Percentiles rank a stretch among this genome's conserved stretches.
These are phyloP conservation scores for Elsinoe australis DNA, from an alignment of 2,329 filamentous ascomycete species.

Conservation along the genomic window DNA sequence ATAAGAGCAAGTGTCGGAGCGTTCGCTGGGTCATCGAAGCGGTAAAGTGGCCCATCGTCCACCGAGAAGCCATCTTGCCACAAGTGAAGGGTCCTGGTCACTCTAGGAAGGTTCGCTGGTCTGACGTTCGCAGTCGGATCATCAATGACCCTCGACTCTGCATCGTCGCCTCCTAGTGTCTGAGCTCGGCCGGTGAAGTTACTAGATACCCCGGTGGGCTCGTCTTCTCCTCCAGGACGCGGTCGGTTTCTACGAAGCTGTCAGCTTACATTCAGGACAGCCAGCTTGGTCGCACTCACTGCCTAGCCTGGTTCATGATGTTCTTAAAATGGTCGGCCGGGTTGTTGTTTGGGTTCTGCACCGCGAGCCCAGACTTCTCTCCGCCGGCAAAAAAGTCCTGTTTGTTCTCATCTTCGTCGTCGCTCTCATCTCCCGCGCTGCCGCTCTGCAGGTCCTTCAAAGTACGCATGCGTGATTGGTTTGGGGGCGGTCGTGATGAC, in stretches of 20 bases:
- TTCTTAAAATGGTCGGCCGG: slow-evolving; percentile 42
- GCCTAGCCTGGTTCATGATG: slow-evolving; percentile 42
- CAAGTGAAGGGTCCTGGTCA: slow-evolving; percentile 65
- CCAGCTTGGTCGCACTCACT: slow-evolving; percentile 30
- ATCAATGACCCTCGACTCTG: slow-evolving; percentile 60
- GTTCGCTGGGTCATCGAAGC: slow-evolving; percentile 72
- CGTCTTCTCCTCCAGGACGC: slow-evolving; percentile 47
- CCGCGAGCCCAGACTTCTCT: slow-evolving; percentile 70
- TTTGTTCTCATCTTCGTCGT: slow-evolving; percentile 54
- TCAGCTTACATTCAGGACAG: not conserved
- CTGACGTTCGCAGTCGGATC: slow-evolving; percentile 44
- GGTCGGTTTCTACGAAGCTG: slow-evolving; percentile 48
- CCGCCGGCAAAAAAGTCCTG: slow-evolving; percentile 73
- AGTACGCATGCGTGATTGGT: slow-evolving; percentile 35
- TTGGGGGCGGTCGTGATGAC: slow-evolving; percentile 19
- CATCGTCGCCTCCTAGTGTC: slow-evolving; percentile 70
- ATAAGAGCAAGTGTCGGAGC: slow-evolving; percentile 67
- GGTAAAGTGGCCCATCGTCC: slow-evolving; percentile 68
- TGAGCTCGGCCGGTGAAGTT: slow-evolving; percentile 63
- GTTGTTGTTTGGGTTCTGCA: slow-evolving; percentile 53
- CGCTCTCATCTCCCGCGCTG: slow-evolving; percentile 49
- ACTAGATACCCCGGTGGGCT: slow-evolving; percentile 26
- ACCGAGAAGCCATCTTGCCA: slow-evolving; percentile 83
- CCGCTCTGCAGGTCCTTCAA: slow-evolving; percentile 39
- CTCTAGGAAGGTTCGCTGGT: slow-evolving; percentile 35